phyloP scores from a whole-genome alignment of 148 eudicot genomes.

The Camellia granthamiana region DNA sequence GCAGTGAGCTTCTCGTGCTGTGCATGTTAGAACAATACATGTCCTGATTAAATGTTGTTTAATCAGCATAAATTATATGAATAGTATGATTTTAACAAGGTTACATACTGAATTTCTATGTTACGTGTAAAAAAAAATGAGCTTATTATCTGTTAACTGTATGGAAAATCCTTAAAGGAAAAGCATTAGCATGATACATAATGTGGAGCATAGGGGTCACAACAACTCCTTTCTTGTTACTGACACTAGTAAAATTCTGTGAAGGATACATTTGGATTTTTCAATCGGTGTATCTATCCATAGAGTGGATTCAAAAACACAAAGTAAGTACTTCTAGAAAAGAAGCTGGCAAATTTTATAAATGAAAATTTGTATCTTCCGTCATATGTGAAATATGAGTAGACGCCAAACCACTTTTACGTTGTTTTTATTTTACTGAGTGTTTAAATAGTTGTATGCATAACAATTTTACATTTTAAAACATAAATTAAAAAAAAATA shows the following conservation, averaged over 20 bases:
- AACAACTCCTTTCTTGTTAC: not conserved
- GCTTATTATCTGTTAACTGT: too few species aligned
- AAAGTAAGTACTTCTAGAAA: not conserved
- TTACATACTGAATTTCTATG: not conserved
- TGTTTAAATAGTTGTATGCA: not conserved
- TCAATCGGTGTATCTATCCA: not conserved
- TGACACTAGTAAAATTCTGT: not conserved
- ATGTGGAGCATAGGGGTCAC: not conserved
- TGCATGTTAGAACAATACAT: not conserved
- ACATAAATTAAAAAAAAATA: too few species aligned
- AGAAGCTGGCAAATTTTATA: not conserved
- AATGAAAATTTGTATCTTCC: not conserved
- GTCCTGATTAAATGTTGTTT: not conserved
- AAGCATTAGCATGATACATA: not conserved
- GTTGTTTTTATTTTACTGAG: not conserved
- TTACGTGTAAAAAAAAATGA: not conserved
- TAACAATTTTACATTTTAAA: not conserved
- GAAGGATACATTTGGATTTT: not conserved
- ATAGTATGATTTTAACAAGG: not conserved
- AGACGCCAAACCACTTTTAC: not conserved
- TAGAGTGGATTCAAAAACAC: not conserved
- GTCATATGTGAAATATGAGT: not conserved
- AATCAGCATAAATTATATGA: not conserved
- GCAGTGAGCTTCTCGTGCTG: not conserved
- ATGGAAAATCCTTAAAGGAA: too few species aligned